Evolutionary conservation across 495 filamentous ascomycete genomes (phyloP), one percentile per base, ranked within the genome.

Genomic region (Xylaria nigripes): DNA sequence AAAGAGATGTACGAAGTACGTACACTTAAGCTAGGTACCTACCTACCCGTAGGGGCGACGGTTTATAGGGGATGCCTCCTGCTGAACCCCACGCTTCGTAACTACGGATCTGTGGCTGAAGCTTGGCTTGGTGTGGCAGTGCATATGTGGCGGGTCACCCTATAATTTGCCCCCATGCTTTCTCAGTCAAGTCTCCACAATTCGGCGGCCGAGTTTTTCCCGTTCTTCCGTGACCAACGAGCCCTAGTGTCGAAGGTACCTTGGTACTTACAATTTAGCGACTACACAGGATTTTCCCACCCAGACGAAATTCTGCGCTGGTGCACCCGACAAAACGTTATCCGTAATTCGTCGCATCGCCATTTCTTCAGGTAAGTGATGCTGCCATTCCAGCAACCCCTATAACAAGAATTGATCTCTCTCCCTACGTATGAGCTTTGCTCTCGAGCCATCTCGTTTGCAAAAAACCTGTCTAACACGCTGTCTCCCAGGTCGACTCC

Each of bases 341-440:
- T 46, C 48, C 43, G 27, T 40, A 57, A 51, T 46, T 41, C 54
- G 48, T 51, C 54, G 54, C 54, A 51, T 51, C 54, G 54, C 54
- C 54, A 57, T 46, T 55, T 57, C 57, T 67, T 67, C 64, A 67
- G 64, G 64, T 67, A 67, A 50, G 64, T 67, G 48, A 51, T 46
- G 27, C 46, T 41, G 18, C 32, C 32, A 48, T 32, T 53, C 24
- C 54, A 27, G 43, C 41, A n/a, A 16, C 19, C 18, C 41, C 25
- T 40, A 7, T 8, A 21, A 10, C 19, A 6, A 19, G 36, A 40
- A 40, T 18, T 40, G 5, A 16, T 40, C 18, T 3, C 18, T 18
- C 16, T 12, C 10, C 18, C 21, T 22, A 38, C 25, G 8, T 45
- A 2, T 13, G 36, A 30, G 7, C 12, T 30, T 50, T 25, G 18